These are phyloP conservation scores for Bipolaris victoriae DNA, from an alignment of 2,329 filamentous ascomycete species.

Conservation along the genomic window DNA sequence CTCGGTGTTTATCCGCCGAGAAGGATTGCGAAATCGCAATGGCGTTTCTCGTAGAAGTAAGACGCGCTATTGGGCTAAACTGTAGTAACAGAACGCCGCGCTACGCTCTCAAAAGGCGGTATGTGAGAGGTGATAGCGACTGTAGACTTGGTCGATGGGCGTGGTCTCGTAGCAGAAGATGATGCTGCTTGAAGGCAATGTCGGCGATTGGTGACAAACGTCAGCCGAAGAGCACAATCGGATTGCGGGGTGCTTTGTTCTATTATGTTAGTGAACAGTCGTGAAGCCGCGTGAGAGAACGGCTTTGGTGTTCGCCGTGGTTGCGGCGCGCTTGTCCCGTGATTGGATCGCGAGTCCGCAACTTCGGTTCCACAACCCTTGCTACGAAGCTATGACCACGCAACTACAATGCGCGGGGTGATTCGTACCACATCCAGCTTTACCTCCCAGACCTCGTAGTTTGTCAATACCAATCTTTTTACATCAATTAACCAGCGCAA, in stretches of 20 bases:
- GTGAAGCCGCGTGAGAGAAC: conserved; percentile 8
- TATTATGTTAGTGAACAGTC: conserved; percentile 4
- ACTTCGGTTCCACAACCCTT: conserved; percentile 17
- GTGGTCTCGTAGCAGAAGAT: neutral
- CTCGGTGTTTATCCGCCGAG: conserved; percentile 5
- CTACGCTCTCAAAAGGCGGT: conserved; percentile 12
- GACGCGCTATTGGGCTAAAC: neutral
- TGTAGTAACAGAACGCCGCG: neutral
- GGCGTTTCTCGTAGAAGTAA: neutral
- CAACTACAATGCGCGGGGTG: neutral
- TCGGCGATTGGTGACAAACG: neutral
- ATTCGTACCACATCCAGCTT: neutral
- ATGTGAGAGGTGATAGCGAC: neutral
- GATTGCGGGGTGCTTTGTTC: neutral
- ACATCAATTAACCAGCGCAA: neutral
- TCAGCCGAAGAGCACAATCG: neutral
- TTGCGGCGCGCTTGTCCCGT: conserved; percentile 21
- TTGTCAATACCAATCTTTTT: neutral
- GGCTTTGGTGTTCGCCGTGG: conserved; percentile 15
- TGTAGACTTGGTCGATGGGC: neutral
- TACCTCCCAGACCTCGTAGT: neutral
- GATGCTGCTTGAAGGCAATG: neutral
- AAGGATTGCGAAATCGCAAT: neutral
- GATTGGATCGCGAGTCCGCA: conserved; percentile 28
- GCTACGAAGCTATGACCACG: conserved; percentile 11